These are phyloP conservation scores for Pseudoscleropodium purum DNA, from an alignment of 225 moss, liverwort and hornwort genomes.

Conservation along the genomic window DNA sequence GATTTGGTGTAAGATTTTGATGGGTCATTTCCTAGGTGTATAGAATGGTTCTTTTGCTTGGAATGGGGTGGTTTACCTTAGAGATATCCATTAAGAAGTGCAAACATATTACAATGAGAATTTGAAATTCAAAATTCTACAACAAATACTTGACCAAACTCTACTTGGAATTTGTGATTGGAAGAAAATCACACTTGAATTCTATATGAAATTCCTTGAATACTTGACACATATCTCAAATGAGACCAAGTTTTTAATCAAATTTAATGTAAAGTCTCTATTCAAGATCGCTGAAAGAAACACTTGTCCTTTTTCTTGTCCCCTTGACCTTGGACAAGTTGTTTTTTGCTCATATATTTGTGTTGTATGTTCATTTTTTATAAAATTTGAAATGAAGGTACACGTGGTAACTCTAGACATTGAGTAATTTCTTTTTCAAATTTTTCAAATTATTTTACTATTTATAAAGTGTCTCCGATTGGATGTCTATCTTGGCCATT, in stretches of 20 bases:
- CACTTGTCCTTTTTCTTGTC: no score
- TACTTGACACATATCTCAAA: neutral
- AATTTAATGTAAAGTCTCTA: neutral
- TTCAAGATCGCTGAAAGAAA: neutral
- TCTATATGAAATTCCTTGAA: rapidly evolving
- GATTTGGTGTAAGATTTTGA: neutral
- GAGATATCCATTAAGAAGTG: neutral
- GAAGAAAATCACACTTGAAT: rapidly evolving
- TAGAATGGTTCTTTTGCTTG: neutral
- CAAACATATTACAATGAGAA: neutral
- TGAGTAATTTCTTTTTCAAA: no score
- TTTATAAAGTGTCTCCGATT: no score
- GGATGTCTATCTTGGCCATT: no score
- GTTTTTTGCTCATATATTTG: no score
- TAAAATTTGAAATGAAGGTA: no score
- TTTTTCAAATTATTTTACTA: no score
- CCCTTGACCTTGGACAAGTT: no score
- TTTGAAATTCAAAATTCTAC: neutral
- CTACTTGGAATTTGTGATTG: neutral
- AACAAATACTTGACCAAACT: neutral
- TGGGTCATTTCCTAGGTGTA: neutral
- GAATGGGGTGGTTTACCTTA: neutral
- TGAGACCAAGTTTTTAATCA: neutral
- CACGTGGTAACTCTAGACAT: no score
- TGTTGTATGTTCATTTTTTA: no score